Base-by-base conservation (phyloP, 441 rosid genomes). In the Theobroma grandiflorum region DNA sequence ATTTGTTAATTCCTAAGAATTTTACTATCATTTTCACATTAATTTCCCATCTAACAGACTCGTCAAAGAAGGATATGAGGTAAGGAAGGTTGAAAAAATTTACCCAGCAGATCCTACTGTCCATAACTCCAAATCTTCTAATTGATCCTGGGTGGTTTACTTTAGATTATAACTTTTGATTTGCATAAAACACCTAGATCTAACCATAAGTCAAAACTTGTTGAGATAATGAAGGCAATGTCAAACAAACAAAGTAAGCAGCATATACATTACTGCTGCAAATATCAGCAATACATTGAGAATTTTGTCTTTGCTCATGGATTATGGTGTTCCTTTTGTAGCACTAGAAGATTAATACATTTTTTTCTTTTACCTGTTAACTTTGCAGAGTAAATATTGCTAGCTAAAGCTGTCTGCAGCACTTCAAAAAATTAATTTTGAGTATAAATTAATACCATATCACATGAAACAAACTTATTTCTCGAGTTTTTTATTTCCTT, bases 41-140 rank as follows among this genome's bases (percentile, higher is more conserved):
- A 26, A 10, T 55, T 35, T 59, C 49, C 22, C 40, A 82, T 38
- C 69, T 49, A 63, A 52, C 47, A 79, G 18, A 37, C 85, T 76
- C 79, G 83, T 68, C 47, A 14, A 68, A 42, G 9, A 78, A 79
- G 85, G 38, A 65, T 73, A 66, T 79, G 85, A 80, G 84, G 75
- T 85, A 66, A 82, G 79, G 31, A 38, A 70, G 50, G 74, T 81
- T 79, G 78, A 81, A 83, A 84, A 58, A 47, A 3, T 1, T 15
- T 67, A 15, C 16, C 58, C 55, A 52, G 49, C 73, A 42, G 11
- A 79, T 66, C 76, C 42, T 59, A 61, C 61, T 0, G 31, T 43
- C 62, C 59, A 15, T 33, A 7, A 45, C 42, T 45, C 57, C 3
- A 57, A 8, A 76, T 79, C 57, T 74, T 16, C 52, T 52, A 50